phyloP scores from a whole-genome alignment of 2,329 filamentous ascomycete genomes.

The Monascus ruber region DNA sequence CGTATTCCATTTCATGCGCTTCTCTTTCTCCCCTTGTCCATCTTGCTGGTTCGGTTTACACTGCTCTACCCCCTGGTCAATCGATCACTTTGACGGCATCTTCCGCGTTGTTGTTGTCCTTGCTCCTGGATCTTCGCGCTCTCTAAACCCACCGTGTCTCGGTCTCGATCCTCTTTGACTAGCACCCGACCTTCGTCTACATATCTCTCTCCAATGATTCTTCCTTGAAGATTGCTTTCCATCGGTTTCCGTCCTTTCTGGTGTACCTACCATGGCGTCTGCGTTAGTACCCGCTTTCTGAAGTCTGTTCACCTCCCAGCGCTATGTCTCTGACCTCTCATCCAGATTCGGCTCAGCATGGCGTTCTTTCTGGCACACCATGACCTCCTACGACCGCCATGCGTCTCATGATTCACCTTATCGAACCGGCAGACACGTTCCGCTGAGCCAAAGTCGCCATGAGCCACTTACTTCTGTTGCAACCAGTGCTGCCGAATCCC shows the following conservation, averaged over 20 bases:
- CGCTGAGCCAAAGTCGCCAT: conserved; percentile 70
- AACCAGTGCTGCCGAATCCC: conserved; percentile 75
- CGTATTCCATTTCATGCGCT: no score
- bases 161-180: no score
- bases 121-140: no score
- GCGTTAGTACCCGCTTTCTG: conserved; percentile 7
- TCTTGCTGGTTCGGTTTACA: no score
- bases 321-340: conserved; percentile 3
- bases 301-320: not conserved
- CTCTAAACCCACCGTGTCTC: no score
- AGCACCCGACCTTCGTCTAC: no score
- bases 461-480: conserved; percentile 76
- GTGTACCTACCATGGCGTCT: conserved; percentile 4
- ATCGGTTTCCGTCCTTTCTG: conserved; percentile 2
- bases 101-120: no score
- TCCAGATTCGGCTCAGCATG: conserved; percentile 58
- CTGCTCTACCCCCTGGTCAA: no score
- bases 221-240: not conserved
- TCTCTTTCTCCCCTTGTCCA: no score
- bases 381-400: conserved; percentile 69
- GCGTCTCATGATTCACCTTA: conserved; percentile 89
- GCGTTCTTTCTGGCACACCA: conserved; percentile 91
- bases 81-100: no score
- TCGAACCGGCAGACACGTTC: conserved; percentile 79
- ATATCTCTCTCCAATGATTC: no score